phyloP scores from a whole-genome alignment of 768 basidiomycete species.

The Kwoniella mangroviensis region DNA sequence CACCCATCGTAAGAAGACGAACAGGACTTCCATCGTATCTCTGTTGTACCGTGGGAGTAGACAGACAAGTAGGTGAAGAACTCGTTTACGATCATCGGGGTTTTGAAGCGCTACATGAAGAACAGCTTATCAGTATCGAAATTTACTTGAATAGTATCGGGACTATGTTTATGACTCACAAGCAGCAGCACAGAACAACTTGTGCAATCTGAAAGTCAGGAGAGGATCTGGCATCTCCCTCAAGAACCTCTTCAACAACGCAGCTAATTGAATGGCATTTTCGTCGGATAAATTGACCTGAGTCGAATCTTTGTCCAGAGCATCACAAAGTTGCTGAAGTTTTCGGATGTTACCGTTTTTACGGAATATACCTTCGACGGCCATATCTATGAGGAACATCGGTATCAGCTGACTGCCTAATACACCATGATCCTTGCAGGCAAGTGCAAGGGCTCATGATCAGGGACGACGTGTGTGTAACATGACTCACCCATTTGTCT shows the following conservation, averaged over 20 bases:
- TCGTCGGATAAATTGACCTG: conserved; percentile 91
- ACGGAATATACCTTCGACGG: conserved; percentile 96
- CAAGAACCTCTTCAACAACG: conserved; percentile 94
- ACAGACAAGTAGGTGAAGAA: conserved; percentile 82
- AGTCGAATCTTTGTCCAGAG: conserved; percentile 89
- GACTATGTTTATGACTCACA: conserved; percentile 63
- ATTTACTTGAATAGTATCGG: neutral
- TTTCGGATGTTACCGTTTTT: conserved; percentile 97
- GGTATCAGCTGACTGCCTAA: neutral
- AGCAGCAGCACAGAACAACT: conserved; percentile 83
- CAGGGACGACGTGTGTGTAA: neutral
- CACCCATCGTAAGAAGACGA: conserved; percentile 99
- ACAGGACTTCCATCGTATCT: conserved; percentile 96
- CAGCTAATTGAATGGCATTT: conserved; percentile 95
- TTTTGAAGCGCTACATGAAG: conserved; percentile 66
- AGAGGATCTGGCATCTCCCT: conserved; percentile 95
- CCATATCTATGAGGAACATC: conserved; percentile 74
- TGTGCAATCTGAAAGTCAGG: conserved; percentile 91
- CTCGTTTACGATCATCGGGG: conserved; percentile 76
- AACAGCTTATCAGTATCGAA: conserved; percentile 1
- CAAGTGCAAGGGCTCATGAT: too few species aligned
- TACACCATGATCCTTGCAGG: too few species aligned
- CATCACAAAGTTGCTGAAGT: conserved; percentile 85
- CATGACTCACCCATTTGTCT: conserved; percentile 86
- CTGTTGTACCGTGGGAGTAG: conserved; percentile 90